Conservation (phyloP, 2,329 filamentous ascomycete genomes). For the Penicillium sp. region DNA sequence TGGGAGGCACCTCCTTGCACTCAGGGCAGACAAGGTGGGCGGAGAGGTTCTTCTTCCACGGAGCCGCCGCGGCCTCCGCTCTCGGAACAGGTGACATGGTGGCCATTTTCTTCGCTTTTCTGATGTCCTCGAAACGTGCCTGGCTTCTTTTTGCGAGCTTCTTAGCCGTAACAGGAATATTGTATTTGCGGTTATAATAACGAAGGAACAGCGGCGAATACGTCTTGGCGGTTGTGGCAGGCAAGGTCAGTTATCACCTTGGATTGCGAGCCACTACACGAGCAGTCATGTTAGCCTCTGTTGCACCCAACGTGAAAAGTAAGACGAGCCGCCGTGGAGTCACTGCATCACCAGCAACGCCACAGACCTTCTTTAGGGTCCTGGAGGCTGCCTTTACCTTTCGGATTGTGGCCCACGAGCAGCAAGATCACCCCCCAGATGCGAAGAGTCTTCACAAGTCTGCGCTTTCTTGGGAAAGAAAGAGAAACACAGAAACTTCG, state of each 20-base stretch:
- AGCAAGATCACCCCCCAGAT: constrained; percentile 20
- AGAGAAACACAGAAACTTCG: constrained; percentile 22
- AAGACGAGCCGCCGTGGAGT: constrained; percentile 1
- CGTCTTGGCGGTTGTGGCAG: constrained; percentile 56
- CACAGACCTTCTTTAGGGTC: constrained; percentile 3
- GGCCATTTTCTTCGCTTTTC: constrained; percentile 36
- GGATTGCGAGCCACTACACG: constrained; percentile 29
- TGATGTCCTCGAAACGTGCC: constrained; percentile 32
- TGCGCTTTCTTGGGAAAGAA: constrained; percentile 19
- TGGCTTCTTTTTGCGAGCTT: constrained; percentile 45
- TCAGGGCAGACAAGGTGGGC: constrained; percentile 83
- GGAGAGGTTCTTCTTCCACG: constrained; percentile 81
- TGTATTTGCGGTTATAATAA: constrained; percentile 51
- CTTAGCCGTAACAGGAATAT: constrained; percentile 45
- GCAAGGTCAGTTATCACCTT: constrained; percentile 22
- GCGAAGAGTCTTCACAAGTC: constrained; percentile 23
- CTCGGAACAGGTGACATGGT: constrained; percentile 38
- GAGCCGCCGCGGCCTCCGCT: constrained; percentile 40
- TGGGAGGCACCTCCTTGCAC: constrained; percentile 87
- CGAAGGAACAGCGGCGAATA: constrained; percentile 70
- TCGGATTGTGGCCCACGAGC: constrained; percentile 18
- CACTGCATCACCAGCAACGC: constrained; percentile 3
- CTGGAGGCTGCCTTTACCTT: constrained; percentile 35
- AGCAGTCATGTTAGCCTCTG: constrained; percentile 34
- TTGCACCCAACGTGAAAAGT: constrained; percentile 6